These are phyloP conservation scores for Forsythia suspensa DNA, from an alignment of 257 asterid genomes.

Conservation along the genomic window DNA sequence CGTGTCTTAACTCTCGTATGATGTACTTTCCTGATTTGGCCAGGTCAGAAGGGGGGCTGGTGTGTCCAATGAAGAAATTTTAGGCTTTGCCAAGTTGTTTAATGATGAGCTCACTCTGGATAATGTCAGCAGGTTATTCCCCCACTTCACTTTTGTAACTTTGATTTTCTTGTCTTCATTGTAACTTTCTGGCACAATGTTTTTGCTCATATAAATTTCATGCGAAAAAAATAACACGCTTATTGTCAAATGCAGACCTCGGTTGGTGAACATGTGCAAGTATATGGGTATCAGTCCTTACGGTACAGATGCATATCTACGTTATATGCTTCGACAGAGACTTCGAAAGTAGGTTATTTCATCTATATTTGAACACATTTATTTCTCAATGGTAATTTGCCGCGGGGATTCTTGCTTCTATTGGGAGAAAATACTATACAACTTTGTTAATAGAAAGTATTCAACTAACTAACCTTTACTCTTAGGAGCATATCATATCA, in stretches of 20 bases:
- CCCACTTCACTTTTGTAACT: conserved; percentile 2
- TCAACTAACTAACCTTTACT: not conserved
- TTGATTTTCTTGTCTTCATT: conserved; percentile 16
- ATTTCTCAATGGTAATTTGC: not conserved
- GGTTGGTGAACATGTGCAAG: conserved; percentile 93
- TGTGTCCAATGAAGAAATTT: conserved; percentile 85
- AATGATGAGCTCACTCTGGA: conserved; percentile 97
- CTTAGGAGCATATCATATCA: conserved; percentile 4
- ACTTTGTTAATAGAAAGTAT: conserved; percentile 6
- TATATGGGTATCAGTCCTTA: conserved; percentile 82
- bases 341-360: conserved; percentile 60
- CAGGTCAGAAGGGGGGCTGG: conserved; percentile 90
- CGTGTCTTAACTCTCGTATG: conserved; percentile 4
- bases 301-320: conserved; percentile 89
- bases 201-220: conserved; percentile 16
- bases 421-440: not conserved
- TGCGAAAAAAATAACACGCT: conserved; percentile 7
- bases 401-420: not conserved
- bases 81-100: conserved; percentile 95
- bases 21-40: conserved; percentile 20
- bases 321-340: conserved; percentile 81
- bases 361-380: not conserved
- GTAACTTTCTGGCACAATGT: conserved; percentile 5
- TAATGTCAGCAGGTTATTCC: conserved; percentile 83
- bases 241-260: conserved; percentile 65